Conservation (phyloP, 495 filamentous ascomycete genomes). For the Penicillium pancosmium region DNA sequence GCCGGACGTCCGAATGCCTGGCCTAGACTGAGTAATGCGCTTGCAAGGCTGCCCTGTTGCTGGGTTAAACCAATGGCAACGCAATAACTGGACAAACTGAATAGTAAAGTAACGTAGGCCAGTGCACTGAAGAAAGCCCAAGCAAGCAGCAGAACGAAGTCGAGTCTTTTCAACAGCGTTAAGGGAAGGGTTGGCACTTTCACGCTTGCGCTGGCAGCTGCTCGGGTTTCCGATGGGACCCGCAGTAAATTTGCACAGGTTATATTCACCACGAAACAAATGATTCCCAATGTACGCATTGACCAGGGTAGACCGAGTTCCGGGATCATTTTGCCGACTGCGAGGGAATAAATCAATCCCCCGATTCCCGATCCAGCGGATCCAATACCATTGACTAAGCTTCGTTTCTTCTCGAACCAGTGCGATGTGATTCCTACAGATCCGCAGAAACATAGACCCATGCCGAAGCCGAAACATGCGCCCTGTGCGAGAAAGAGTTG, state of each 20-base stretch:
- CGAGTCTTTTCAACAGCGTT: constrained; percentile 36
- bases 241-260: constrained; percentile 41
- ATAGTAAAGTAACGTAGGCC: constrained; percentile 44
- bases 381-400: constrained; percentile 52
- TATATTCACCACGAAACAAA: constrained; percentile 44
- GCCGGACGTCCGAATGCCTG: constrained; percentile 66
- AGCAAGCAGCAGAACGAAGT: constrained; percentile 46
- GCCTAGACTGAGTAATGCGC: constrained; percentile 68
- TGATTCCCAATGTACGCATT: constrained; percentile 51
- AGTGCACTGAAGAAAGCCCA: constrained; percentile 54
- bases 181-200: constrained; percentile 29
- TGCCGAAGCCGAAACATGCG: constrained; percentile 49
- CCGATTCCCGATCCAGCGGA: constrained; percentile 53
- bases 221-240: not conserved
- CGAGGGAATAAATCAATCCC: constrained; percentile 53
- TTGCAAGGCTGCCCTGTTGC: constrained; percentile 62
- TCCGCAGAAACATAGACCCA: constrained; percentile 55
- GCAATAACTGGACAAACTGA: constrained; percentile 33
- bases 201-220: not conserved
- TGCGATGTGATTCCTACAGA: constrained; percentile 51
- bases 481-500: constrained; percentile 57
- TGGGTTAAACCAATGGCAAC: constrained; percentile 60
- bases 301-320: constrained; percentile 49
- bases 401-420: constrained; percentile 54
- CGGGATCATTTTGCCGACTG: constrained; percentile 49